Evolutionary conservation across 768 basidiomycete species (phyloP).

Genomic region (Mycena galopus): DNA sequence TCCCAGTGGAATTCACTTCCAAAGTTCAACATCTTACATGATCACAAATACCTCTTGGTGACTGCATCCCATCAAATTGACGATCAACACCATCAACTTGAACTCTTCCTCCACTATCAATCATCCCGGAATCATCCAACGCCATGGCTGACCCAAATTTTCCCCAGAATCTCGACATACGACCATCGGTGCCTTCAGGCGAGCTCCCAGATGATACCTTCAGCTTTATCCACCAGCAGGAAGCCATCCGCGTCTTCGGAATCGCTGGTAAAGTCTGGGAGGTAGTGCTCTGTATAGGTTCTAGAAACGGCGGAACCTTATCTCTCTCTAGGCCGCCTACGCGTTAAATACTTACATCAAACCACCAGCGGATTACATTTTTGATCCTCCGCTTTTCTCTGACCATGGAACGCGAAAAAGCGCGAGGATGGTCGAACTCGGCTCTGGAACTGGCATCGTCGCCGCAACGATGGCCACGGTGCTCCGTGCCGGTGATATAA

Average conservation of each 20-base stretch:
- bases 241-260: constrained; percentile 78
- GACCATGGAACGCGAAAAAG: constrained; percentile 14
- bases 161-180: constrained; percentile 51
- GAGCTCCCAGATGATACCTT: not conserved
- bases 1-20: too few relatives aligned
- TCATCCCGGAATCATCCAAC: too few relatives aligned
- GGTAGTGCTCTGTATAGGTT: constrained; percentile 28
- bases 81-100: too few relatives aligned
- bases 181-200: constrained; percentile 42
- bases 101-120: too few relatives aligned
- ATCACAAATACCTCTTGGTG: too few relatives aligned
- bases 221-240: constrained; percentile 53
- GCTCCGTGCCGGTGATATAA: constrained; percentile 56
- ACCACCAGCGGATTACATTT: constrained; percentile 52
- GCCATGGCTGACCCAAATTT: constrained; percentile 53
- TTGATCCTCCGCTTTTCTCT: constrained; percentile 66
- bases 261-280: constrained; percentile 92
- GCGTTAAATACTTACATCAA: constrained; percentile 68
- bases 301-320: too few relatives aligned
- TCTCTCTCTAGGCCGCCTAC: constrained; percentile 66
- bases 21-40: too few relatives aligned
- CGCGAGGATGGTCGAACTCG: constrained; percentile 75
- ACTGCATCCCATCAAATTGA: too few relatives aligned
- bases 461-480: constrained; percentile 54
- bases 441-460: constrained; percentile 82